Evolutionary conservation across 108 stramenopile species (phyloP).

Genomic region (Stephanodiscus minutulus): DNA sequence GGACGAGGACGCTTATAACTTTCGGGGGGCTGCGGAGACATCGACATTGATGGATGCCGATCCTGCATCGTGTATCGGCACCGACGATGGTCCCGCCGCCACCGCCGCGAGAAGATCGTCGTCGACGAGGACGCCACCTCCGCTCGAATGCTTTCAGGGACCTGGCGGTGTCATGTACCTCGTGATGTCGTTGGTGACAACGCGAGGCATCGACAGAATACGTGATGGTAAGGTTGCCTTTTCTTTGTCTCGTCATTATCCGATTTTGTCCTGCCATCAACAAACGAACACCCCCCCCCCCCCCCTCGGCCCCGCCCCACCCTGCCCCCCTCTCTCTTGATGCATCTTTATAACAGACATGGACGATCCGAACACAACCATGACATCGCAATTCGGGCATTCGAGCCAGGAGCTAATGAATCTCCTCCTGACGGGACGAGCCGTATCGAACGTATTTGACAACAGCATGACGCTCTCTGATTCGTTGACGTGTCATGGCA

Average conservation of each 20-base stretch:
- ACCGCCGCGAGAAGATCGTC: not conserved
- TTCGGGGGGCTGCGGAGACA: not conserved
- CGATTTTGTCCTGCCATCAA: not conserved
- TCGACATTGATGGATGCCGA: not conserved
- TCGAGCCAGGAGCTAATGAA: conserved; percentile 91
- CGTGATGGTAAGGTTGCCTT: conserved; percentile 8
- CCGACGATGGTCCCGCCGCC: not conserved
- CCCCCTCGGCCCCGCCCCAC: not conserved
- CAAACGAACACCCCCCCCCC: not conserved
- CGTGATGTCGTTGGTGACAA: conserved; percentile 67
- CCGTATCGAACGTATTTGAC: conserved; percentile 88
- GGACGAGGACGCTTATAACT: conserved; percentile 15
- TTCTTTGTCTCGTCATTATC: not conserved
- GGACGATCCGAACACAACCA: conserved; percentile 67
- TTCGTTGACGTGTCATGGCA: conserved; percentile 77
- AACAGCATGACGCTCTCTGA: conserved; percentile 64
- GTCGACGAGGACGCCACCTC: not conserved
- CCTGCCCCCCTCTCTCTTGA: not conserved
- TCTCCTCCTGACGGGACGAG: conserved; percentile 77
- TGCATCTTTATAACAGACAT: conserved; percentile 58
- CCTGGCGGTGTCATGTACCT: conserved; percentile 77
- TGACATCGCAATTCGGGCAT: conserved; percentile 87
- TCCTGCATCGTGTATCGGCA: not conserved
- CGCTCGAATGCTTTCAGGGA: conserved; percentile 56
- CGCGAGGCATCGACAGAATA: conserved; percentile 52